Percentiles rank a stretch among this genome's conserved stretches.
Evolutionary conservation across 495 filamentous ascomycete genomes (phyloP).

Genomic region (Xylaria acuta): DNA sequence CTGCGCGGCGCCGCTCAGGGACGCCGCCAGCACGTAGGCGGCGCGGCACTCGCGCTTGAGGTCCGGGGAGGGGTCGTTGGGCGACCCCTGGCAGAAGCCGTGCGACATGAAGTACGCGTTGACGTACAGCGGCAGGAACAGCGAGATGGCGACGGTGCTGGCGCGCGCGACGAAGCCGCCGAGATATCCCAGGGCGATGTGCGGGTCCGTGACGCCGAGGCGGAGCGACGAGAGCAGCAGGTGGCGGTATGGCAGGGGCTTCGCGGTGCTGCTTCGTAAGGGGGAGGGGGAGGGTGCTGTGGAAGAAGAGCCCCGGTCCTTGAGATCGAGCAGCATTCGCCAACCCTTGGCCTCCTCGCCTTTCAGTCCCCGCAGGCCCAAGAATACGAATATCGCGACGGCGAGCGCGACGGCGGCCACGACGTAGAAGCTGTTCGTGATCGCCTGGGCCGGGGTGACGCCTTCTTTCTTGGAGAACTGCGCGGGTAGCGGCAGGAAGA

Average conservation of each 20-base stretch:
- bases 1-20: slow-evolving; percentile 87
- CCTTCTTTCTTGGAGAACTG: slow-evolving; percentile 71
- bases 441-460: slow-evolving; percentile 68
- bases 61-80: slow-evolving; percentile 64
- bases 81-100: slow-evolving; percentile 73
- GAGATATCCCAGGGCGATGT: slow-evolving; percentile 86
- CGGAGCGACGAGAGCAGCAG: slow-evolving; percentile 68
- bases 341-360: slow-evolving; percentile 81
- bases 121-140: slow-evolving; percentile 91
- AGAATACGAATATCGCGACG: slow-evolving; percentile 74
- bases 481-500: slow-evolving; percentile 88
- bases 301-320: slow-evolving; percentile 18
- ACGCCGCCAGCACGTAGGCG: slow-evolving; percentile 84
- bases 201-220: slow-evolving; percentile 74
- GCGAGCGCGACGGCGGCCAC: slow-evolving; percentile 74
- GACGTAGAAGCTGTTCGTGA: slow-evolving; percentile 83
- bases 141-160: slow-evolving; percentile 91
- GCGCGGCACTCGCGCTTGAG: slow-evolving; percentile 80
- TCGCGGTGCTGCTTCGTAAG: background rate
- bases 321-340: slow-evolving; percentile 55
- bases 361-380: slow-evolving; percentile 78
- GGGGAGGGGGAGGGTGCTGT: background rate
- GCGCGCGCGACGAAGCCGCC: slow-evolving; percentile 95
- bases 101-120: slow-evolving; percentile 87
- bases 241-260: slow-evolving; percentile 52